Conservation (phyloP, 148 eudicot genomes). For the Beta vulgaris region DNA sequence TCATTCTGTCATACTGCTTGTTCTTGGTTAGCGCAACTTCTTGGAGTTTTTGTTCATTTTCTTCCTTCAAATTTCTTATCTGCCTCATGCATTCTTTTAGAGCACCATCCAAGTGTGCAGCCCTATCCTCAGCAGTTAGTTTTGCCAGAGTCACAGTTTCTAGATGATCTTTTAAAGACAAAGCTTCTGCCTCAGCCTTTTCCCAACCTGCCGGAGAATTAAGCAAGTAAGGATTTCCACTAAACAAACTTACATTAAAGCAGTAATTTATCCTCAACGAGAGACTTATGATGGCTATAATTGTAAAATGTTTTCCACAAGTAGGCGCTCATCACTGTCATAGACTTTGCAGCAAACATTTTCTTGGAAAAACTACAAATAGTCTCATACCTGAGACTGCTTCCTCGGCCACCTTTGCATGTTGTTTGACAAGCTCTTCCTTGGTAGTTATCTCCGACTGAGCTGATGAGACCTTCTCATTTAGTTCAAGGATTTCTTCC, state of each 20-base stretch:
- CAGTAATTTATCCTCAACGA: not conserved
- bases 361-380: not conserved
- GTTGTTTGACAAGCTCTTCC: conserved; percentile 88
- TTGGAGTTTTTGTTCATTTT: conserved; percentile 71
- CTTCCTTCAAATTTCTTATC: conserved; percentile 85
- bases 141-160: conserved; percentile 87
- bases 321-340: not conserved
- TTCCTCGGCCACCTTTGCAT: conserved; percentile 96
- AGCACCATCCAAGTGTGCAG: conserved; percentile 92
- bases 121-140: conserved; percentile 85
- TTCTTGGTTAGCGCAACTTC: conserved; percentile 63
- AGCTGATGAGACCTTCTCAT: conserved; percentile 68
- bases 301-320: not conserved
- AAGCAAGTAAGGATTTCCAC: not conserved
- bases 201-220: conserved; percentile 78
- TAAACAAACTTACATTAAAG: not conserved
- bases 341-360: not conserved
- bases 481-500: conserved; percentile 59
- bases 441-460: conserved; percentile 68
- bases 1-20: conserved; percentile 72
- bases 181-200: conserved; percentile 95
- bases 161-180: conserved; percentile 75
- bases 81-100: conserved; percentile 97
- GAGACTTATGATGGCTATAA: not conserved
- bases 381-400: conserved; percentile 77